Evolutionary conservation across 495 filamentous ascomycete species (phyloP), one percentile per base, ranked within the genome.

Genomic region (Jackrogersella multiformis): DNA sequence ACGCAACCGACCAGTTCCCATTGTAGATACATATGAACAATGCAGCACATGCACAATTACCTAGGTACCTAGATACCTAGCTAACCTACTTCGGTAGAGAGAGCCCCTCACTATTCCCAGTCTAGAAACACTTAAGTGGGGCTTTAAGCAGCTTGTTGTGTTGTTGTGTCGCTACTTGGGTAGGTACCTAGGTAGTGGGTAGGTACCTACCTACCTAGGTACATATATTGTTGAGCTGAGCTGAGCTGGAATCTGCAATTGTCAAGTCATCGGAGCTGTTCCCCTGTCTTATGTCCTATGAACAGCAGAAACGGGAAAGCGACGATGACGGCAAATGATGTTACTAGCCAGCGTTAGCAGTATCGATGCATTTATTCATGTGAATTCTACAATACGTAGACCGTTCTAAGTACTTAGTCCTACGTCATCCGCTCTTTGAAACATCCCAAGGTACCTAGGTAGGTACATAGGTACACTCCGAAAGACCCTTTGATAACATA

Each of bases 371-470:
- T 56, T 34, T 56, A 56, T 66, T 56, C 64, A 61, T 66, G 51
- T 66, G 64, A 66, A 30, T 53, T 16, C 10, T 38, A 21, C 42
- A 26, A 60, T 59, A n/a, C n/a, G n/a, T n/a, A n/a, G n/a, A n/a
- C n/a, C n/a, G n/a, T n/a, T n/a, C n/a, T n/a, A n/a, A n/a, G n/a
- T n/a, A n/a, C n/a, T n/a, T n/a, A 28, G 39, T 26, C 8, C 21
- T 62, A 68, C 65, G 59, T 68, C 65, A 68, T 68, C 65, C 23
- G 58, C n/a, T 28, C 48, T 55, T 57, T 48, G 45, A 53, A 57
- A 55, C 56, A 41, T n/a, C n/a, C n/a, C n/a, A n/a, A n/a, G n/a
- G n/a, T n/a, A n/a, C n/a, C n/a, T n/a, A n/a, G n/a, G n/a, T n/a
- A n/a, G n/a, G n/a, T n/a, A n/a, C n/a, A n/a, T n/a, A n/a, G n/a